Evolutionary conservation across 2,329 filamentous ascomycete species (phyloP).

Genomic region (Aspergillus fischeri): DNA sequence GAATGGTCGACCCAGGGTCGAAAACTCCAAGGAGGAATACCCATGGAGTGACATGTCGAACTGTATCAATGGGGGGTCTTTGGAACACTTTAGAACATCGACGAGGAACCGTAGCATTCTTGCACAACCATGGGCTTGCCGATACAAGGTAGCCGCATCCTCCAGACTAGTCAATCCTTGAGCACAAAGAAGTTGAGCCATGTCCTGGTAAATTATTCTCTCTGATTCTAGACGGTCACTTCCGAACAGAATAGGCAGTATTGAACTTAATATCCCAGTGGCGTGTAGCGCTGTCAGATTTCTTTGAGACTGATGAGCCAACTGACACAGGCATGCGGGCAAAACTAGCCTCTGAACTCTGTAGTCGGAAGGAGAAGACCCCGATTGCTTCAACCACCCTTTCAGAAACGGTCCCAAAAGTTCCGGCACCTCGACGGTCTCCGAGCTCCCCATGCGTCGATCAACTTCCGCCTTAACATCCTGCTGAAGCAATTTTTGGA

Average conservation of each 20-base stretch:
- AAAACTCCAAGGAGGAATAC: conserved; percentile 83
- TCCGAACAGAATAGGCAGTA: conserved; percentile 61
- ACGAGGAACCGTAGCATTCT: conserved; percentile 66
- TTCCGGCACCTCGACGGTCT: conserved; percentile 41
- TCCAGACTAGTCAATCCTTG: conserved; percentile 77
- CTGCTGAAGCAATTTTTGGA: conserved; percentile 12
- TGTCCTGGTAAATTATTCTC: conserved; percentile 55
- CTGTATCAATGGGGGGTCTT: conserved; percentile 79
- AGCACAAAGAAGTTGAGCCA: conserved; percentile 65
- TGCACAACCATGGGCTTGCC: conserved; percentile 49
- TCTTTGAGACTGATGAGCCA: conserved; percentile 59
- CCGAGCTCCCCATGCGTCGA: conserved; percentile 36
- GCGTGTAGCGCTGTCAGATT: conserved; percentile 70
- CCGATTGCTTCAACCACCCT: conserved; percentile 58
- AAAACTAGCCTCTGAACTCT: conserved; percentile 51
- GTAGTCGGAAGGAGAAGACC: conserved; percentile 43
- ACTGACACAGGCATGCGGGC: conserved; percentile 58
- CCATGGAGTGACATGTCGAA: conserved; percentile 89
- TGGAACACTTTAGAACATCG: conserved; percentile 68
- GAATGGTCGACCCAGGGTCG: conserved; percentile 78
- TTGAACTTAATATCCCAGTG: conserved; percentile 64
- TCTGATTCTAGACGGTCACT: conserved; percentile 54
- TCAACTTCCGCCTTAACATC: conserved; percentile 29
- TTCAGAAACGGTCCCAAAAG: conserved; percentile 36
- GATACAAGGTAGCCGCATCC: conserved; percentile 74